Percentiles rank a stretch among this genome's conserved stretches.
phyloP scores from a whole-genome alignment of 192 early-diverging fungal species.

The Backusella tuberculispora region DNA sequence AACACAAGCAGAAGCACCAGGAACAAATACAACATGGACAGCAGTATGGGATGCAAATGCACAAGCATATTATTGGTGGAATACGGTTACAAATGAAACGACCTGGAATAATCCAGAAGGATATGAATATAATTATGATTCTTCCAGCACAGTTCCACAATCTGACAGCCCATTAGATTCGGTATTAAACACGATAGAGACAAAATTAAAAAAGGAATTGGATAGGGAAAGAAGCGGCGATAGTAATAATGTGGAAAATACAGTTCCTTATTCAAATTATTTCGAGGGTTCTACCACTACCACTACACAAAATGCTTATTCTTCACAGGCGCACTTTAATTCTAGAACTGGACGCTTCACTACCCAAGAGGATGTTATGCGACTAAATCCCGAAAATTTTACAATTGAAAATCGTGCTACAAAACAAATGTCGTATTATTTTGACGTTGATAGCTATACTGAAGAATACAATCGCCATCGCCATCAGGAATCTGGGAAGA shows the following conservation, averaged over 20 bases:
- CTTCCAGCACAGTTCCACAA: background rate
- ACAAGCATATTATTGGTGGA: slow-evolving; percentile 56
- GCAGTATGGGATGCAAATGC: slow-evolving; percentile 45
- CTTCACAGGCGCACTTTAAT: slow-evolving; percentile 43
- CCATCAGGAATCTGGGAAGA: slow-evolving; percentile 1
- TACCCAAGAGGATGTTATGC: slow-evolving; percentile 27
- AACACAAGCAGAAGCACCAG: background rate
- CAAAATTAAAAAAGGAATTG: slow-evolving; percentile 39
- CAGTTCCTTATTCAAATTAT: background rate
- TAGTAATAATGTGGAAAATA: background rate
- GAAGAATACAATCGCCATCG: slow-evolving; percentile 31
- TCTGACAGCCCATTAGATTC: slow-evolving; percentile 36
- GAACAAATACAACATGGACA: slow-evolving; percentile 33
- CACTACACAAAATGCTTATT: slow-evolving; percentile 23
- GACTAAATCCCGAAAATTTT: slow-evolving; percentile 41
- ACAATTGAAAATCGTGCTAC: slow-evolving; percentile 41
- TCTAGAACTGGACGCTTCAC: slow-evolving; percentile 44
- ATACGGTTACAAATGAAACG: slow-evolving; percentile 53
- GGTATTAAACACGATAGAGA: slow-evolving; percentile 47
- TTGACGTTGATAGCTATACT: slow-evolving; percentile 47
- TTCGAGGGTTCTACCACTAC: background rate
- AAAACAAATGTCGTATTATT: slow-evolving; percentile 46
- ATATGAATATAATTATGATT: background rate
- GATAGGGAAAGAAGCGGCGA: slow-evolving; percentile 20
- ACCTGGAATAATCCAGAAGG: slow-evolving; percentile 45